A percentile compares a stretch with the other conserved stretches of the same genome.
Conservation (phyloP, 2,329 filamentous ascomycete species). For the Sarocladium brachiariae region DNA sequence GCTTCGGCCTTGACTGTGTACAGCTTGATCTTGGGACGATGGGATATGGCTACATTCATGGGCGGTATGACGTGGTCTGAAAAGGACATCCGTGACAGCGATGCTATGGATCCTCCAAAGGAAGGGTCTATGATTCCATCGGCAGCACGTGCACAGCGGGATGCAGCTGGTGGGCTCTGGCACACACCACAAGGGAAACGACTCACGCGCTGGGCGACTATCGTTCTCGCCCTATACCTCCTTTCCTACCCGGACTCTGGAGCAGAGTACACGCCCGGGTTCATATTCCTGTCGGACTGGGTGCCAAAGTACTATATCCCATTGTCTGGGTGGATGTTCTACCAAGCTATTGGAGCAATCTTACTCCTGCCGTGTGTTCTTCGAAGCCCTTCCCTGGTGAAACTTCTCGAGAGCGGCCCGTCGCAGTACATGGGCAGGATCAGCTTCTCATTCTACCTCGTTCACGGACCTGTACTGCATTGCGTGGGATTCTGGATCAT, state of each 20-base stretch:
- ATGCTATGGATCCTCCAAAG: constrained; percentile 8
- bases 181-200: constrained; percentile 1
- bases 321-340: constrained; percentile 32
- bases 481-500: constrained; percentile 53
- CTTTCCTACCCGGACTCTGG: constrained; percentile 32
- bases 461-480: constrained; percentile 51
- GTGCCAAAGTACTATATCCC: constrained; percentile 30
- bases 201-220: constrained; percentile 20
- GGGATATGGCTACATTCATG: constrained; percentile 34
- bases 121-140: constrained; percentile 8
- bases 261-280: constrained; percentile 32
- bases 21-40: constrained; percentile 27
- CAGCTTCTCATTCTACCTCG: constrained; percentile 35
- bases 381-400: constrained; percentile 22
- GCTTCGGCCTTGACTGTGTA: constrained; percentile 25
- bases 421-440: constrained; percentile 32
- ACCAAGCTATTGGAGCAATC: constrained; percentile 30
- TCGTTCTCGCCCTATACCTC: constrained; percentile 28
- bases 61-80: constrained; percentile 31
- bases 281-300: constrained; percentile 24
- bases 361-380: constrained; percentile 29
- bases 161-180: neutral
- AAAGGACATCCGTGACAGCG: constrained; percentile 23
- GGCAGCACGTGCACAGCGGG: neutral
- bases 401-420: constrained; percentile 22